phyloP scores from a whole-genome alignment of 257 asterid species.

The Lycium ferocissimum region DNA sequence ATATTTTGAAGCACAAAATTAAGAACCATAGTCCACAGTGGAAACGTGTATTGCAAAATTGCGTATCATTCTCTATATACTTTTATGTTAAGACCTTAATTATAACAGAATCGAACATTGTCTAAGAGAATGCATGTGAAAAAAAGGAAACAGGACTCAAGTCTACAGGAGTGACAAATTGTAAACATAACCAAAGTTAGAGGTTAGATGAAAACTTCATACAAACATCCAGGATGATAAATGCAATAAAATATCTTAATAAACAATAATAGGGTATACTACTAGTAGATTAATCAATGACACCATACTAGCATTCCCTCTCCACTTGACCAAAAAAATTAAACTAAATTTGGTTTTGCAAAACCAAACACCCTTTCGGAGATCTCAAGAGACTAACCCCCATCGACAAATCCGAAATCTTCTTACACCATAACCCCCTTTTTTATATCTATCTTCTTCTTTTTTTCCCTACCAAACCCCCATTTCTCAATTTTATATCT shows the following conservation, averaged over 20 bases:
- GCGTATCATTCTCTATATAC: background rate
- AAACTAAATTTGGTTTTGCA: background rate
- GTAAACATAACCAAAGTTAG: background rate
- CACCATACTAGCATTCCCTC: background rate
- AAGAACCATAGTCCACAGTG: background rate
- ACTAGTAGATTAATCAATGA: background rate
- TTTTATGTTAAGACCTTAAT: background rate
- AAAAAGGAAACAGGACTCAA: background rate
- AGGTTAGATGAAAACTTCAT: background rate
- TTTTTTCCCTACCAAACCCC: background rate
- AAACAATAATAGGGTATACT: background rate
- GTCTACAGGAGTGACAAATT: background rate
- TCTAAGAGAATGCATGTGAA: too few relatives aligned
- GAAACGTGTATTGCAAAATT: background rate
- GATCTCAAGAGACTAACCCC: conserved; percentile 72
- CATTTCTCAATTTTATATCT: background rate
- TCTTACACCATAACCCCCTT: background rate
- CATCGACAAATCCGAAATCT: conserved; percentile 66
- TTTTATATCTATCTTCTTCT: background rate
- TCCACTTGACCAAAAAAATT: background rate
- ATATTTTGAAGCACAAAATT: background rate
- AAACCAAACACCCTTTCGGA: conserved; percentile 72
- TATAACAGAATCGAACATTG: background rate
- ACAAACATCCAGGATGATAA: background rate
- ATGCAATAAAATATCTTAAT: background rate